A percentile compares a stretch with the other conserved stretches of the same genome.
phyloP scores from a whole-genome alignment of 1,284 basidiomycete species.

The Ceratobasidium sp. region DNA sequence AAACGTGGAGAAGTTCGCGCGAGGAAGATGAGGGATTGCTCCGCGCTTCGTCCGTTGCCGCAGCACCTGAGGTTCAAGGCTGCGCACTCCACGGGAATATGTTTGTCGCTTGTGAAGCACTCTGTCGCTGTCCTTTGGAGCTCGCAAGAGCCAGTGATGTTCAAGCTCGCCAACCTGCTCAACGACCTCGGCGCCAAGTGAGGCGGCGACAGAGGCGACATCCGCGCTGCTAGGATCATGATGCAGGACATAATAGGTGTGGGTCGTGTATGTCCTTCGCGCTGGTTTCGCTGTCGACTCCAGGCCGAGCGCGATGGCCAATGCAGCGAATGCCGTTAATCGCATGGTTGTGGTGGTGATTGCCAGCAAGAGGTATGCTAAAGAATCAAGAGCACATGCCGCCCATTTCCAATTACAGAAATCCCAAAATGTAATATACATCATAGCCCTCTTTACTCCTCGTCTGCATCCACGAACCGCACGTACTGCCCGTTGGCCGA shows the following conservation, averaged over 20 bases:
- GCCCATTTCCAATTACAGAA: slow-evolving; percentile 40
- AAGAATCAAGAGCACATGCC: slow-evolving; percentile 20
- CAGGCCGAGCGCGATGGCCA: slow-evolving; percentile 21
- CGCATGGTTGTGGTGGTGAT: slow-evolving; percentile 32
- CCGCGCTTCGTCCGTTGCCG: slow-evolving; percentile 71
- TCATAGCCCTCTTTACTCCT: slow-evolving; percentile 12
- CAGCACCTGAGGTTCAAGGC: slow-evolving; percentile 67
- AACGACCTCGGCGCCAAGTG: slow-evolving; percentile 85
- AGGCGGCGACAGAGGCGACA: slow-evolving; percentile 58
- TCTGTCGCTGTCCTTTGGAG: slow-evolving; percentile 55
- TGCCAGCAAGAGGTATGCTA: slow-evolving; percentile 26
- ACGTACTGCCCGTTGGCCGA: slow-evolving; percentile 39
- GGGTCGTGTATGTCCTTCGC: slow-evolving; percentile 70
- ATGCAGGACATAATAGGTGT: slow-evolving; percentile 92
- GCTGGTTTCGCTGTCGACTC: slow-evolving; percentile 30
- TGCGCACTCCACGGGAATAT: slow-evolving; percentile 64
- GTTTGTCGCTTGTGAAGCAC: slow-evolving; percentile 55
- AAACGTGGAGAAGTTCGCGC: slow-evolving; percentile 53
- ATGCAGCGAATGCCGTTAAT: slow-evolving; percentile 31
- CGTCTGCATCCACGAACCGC: slow-evolving; percentile 40
- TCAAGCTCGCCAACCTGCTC: slow-evolving; percentile 87
- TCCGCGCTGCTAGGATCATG: slow-evolving; percentile 65
- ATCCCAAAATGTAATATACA: slow-evolving; percentile 37
- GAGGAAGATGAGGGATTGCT: slow-evolving; percentile 52
- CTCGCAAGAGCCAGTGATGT: slow-evolving; percentile 87